Percentiles rank a stretch among this genome's conserved stretches.
Evolutionary conservation across 2,329 filamentous ascomycete genomes (phyloP).

Genomic region (Metarhizium humberi): DNA sequence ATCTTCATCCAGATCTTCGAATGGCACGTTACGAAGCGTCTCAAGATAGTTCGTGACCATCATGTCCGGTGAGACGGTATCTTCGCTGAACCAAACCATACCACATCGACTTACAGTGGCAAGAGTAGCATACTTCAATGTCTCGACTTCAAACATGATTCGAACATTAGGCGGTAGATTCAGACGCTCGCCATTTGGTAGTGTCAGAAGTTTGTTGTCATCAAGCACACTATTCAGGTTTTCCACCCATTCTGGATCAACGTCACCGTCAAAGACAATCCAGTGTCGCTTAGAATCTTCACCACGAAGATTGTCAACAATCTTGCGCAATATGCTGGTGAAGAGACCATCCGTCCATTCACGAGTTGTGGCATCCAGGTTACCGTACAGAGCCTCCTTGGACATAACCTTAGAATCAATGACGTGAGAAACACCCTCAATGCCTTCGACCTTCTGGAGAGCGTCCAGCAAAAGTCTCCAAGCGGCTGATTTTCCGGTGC

Average conservation of each 20-base stretch:
- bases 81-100: constrained; percentile 99
- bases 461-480: constrained; percentile 92
- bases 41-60: constrained; percentile 89
- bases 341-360: constrained; percentile 99
- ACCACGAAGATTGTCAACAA: constrained; percentile 95
- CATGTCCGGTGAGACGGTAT: constrained; percentile 88
- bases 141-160: constrained; percentile 99
- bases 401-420: constrained; percentile 99
- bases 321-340: constrained; percentile 94
- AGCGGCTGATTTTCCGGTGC: constrained; percentile 91
- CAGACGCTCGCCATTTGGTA: constrained; percentile 96
- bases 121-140: constrained; percentile 89
- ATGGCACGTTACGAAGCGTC: constrained; percentile 69
- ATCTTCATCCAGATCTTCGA: constrained; percentile 95
- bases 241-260: constrained; percentile 99
- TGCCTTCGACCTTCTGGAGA: constrained; percentile 77
- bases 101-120: constrained; percentile 99
- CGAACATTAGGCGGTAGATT: constrained; percentile 90
- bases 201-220: constrained; percentile 93
- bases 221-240: constrained; percentile 99
- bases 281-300: constrained; percentile 96
- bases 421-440: constrained; percentile 92
- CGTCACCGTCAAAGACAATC: constrained; percentile 99
- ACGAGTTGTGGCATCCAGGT: constrained; percentile 87
- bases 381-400: constrained; percentile 95